Evolutionary conservation across 2,329 filamentous ascomycete genomes (phyloP), one percentile per base, ranked within the genome.

Genomic region (Aspergillus texensis): DNA sequence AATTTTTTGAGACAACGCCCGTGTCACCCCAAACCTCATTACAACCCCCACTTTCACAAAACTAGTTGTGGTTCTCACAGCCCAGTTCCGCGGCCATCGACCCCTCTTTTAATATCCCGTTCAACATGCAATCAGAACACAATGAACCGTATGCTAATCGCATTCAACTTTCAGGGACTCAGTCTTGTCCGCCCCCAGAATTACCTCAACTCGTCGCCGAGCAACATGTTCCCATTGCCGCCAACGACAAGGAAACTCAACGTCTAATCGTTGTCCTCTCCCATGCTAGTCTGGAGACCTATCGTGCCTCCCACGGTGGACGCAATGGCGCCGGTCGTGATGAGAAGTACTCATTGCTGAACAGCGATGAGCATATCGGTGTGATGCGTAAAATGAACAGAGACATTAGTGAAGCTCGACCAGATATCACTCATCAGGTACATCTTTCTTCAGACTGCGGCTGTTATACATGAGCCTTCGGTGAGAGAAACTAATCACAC

Each of bases 301-400:
- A 97, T 85, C 96, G 96, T 78, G 92, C 95, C 1, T 91, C 92
- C 24, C 89, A 93, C 70, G 89, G 89, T 65, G 87, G 89, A 21
- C 78, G 85, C 75, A 78, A 87, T 76, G 81, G 89, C 81, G 80
- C 88, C 77, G 83, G 75, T 36, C 88, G 91, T 58, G 94, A 97
- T 73, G 94, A 97, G 78, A 98, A 98, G 80, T 99, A 96, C 81
- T 96, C 94, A 65, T 85, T 99, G 58, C 89, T 99, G 74, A 99
- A 99, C 85, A 97, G 94, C 80, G 95, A 99, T 76, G 95, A 99
- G 81, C 95, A 99, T 78, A 99, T 99, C 71, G 95, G 95, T 67
- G 91, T 98, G 69, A 97, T 99, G 93, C 91, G 95, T 75, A 99
- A 98, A 85, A 98, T 98, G 94, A 96, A 96, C 78, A 88, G 95